Evolutionary conservation across 2,329 filamentous ascomycete species (phyloP).

Genomic region (Paraphoma chrysanthemicola): DNA sequence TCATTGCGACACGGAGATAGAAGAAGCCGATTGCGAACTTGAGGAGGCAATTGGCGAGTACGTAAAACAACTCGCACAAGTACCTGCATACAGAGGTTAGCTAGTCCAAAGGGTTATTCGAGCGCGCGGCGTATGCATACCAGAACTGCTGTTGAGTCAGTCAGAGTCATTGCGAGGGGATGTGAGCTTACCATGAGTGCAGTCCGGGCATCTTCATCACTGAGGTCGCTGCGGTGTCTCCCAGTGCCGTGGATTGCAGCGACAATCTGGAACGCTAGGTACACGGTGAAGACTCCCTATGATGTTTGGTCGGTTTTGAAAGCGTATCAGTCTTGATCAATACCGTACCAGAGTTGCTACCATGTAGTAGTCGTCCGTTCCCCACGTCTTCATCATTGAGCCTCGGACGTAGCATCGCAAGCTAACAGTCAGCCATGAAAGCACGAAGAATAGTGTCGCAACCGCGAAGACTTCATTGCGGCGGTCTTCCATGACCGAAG

Average conservation of each 20-base stretch:
- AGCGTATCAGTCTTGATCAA: too few relatives aligned
- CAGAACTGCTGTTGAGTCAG: constrained; percentile 50
- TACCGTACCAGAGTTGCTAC: constrained; percentile 36
- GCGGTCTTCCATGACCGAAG: constrained; percentile 22
- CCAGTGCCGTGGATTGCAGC: constrained; percentile 51
- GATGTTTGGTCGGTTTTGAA: constrained; percentile 2
- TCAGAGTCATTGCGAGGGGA: background rate
- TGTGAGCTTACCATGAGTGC: constrained; percentile 34
- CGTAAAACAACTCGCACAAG: constrained; percentile 64
- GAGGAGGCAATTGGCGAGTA: constrained; percentile 55
- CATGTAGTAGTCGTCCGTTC: constrained; percentile 52
- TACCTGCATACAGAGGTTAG: constrained; percentile 14
- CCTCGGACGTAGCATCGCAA: constrained; percentile 49
- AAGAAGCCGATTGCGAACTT: constrained; percentile 63
- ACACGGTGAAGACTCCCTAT: constrained; percentile 49
- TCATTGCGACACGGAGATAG: constrained; percentile 59
- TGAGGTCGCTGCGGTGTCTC: constrained; percentile 44
- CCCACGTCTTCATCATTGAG: constrained; percentile 46
- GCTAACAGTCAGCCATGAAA: constrained; percentile 47
- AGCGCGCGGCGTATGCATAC: constrained; percentile 35
- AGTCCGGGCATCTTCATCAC: constrained; percentile 32
- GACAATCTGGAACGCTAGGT: constrained; percentile 49
- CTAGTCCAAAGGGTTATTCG: too few relatives aligned
- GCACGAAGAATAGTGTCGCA: constrained; percentile 47
- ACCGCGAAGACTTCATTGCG: constrained; percentile 33